Percentiles rank a stretch among this genome's conserved stretches.
These are phyloP conservation scores for Simplicillium aogashimaense DNA, from an alignment of 2,329 filamentous ascomycete species.

Conservation along the genomic window DNA sequence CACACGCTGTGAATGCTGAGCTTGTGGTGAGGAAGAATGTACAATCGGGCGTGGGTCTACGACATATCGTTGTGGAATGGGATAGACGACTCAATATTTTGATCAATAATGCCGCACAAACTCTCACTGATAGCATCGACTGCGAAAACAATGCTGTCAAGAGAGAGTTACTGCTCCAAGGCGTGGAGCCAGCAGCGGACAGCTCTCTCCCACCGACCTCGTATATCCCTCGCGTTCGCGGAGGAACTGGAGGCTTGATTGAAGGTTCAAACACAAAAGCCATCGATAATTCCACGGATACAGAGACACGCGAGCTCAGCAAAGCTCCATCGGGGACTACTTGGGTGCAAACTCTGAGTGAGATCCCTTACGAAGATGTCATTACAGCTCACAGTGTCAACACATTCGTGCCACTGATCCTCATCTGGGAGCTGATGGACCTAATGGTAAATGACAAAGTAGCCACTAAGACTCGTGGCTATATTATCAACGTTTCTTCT, in stretches of 20 bases:
- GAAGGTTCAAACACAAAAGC: too few species aligned
- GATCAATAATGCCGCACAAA: slow-evolving; percentile 29
- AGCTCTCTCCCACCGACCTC: not conserved
- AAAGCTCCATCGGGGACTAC: slow-evolving; percentile 8
- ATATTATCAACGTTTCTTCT: slow-evolving; percentile 24
- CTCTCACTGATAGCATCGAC: slow-evolving; percentile 20
- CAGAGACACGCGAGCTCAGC: not conserved
- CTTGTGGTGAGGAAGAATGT: too few species aligned
- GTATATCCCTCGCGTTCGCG: not conserved
- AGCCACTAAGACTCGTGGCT: slow-evolving; percentile 4
- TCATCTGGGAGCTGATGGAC: slow-evolving; percentile 23
- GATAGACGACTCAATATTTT: slow-evolving; percentile 17
- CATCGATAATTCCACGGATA: not conserved
- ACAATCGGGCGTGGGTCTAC: slow-evolving; percentile 4
- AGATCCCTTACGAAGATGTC: slow-evolving; percentile 27
- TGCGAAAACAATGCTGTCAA: slow-evolving; percentile 17
- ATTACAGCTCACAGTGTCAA: slow-evolving; percentile 25
- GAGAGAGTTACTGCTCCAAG: slow-evolving; percentile 9
- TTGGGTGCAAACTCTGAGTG: slow-evolving; percentile 21
- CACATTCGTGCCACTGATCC: slow-evolving; percentile 25
- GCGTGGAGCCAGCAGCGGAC: not conserved
- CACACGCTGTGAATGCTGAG: too few species aligned
- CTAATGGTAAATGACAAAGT: slow-evolving; percentile 12
- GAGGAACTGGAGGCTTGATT: not conserved
- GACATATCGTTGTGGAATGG: slow-evolving; percentile 8